These are phyloP conservation scores for Prinsepia uniflora DNA, from an alignment of 306 rosid genomes.

Conservation along the genomic window DNA sequence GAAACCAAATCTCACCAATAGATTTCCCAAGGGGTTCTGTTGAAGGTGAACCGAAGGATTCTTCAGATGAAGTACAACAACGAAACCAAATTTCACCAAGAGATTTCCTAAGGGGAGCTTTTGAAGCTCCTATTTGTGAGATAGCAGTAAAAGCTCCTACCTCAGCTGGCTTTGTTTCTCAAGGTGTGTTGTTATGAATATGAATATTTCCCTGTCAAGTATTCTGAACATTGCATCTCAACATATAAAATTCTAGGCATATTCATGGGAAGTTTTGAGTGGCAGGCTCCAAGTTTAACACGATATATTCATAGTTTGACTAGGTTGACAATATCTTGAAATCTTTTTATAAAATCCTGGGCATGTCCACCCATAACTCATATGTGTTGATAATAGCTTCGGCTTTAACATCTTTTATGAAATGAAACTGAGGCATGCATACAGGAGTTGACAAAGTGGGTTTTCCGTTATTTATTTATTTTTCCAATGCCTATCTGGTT, in stretches of 20 bases:
- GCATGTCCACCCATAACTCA: too few species aligned
- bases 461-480: too few species aligned
- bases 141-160: conserved; percentile 27
- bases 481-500: too few species aligned
- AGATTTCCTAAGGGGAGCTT: conserved; percentile 33
- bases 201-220: not conserved
- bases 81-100: conserved; percentile 36
- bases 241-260: not conserved
- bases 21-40: not conserved
- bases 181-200: conserved; percentile 44
- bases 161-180: conserved; percentile 25
- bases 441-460: too few species aligned
- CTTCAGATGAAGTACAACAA: conserved; percentile 30
- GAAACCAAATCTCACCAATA: too few species aligned
- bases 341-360: too few species aligned
- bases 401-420: too few species aligned
- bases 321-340: not conserved
- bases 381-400: too few species aligned
- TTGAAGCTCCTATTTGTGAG: conserved; percentile 37
- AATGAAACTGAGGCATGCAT: too few species aligned
- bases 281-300: not conserved
- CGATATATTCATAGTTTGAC: not conserved
- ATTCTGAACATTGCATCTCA: not conserved
- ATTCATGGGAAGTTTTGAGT: not conserved
- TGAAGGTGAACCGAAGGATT: conserved; percentile 28